These are phyloP conservation scores for Neopestalotiopsis rosae DNA, from an alignment of 2,329 filamentous ascomycete species.

Conservation along the genomic window DNA sequence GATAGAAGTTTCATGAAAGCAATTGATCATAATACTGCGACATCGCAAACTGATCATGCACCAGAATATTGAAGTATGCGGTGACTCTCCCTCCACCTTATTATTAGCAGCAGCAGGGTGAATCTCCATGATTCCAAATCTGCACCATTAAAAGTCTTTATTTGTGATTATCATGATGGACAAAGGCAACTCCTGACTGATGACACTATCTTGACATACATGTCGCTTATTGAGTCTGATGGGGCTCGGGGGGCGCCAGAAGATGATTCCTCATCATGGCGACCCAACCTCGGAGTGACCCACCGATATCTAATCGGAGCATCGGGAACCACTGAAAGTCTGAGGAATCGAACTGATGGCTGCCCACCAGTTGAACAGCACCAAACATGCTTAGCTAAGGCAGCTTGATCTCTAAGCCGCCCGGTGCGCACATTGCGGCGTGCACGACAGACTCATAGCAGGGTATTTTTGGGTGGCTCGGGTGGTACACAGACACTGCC, in stretches of 20 bases:
- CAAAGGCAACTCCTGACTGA: too few species aligned
- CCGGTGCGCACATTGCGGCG: neutral
- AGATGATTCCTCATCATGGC: conserved; percentile 9
- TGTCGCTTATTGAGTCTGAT: neutral
- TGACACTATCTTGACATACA: too few species aligned
- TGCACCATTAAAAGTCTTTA: neutral
- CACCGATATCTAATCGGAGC: conserved; percentile 10
- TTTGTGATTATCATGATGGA: too few species aligned
- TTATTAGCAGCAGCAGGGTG: too few species aligned
- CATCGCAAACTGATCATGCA: too few species aligned
- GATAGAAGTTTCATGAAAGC: too few species aligned
- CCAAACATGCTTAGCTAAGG: neutral
- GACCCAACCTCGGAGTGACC: neutral
- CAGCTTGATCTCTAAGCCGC: neutral
- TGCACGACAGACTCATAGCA: neutral
- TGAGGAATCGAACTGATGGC: neutral
- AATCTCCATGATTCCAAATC: too few species aligned
- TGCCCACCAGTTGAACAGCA: neutral
- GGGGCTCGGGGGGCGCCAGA: too few species aligned
- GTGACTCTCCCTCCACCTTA: too few species aligned
- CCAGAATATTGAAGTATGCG: too few species aligned
- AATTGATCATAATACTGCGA: too few species aligned
- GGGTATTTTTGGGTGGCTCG: neutral
- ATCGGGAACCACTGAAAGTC: neutral
- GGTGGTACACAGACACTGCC: neutral